Evolutionary conservation across 2,329 filamentous ascomycete genomes (phyloP).

Genomic region (Didymella pinodella): DNA sequence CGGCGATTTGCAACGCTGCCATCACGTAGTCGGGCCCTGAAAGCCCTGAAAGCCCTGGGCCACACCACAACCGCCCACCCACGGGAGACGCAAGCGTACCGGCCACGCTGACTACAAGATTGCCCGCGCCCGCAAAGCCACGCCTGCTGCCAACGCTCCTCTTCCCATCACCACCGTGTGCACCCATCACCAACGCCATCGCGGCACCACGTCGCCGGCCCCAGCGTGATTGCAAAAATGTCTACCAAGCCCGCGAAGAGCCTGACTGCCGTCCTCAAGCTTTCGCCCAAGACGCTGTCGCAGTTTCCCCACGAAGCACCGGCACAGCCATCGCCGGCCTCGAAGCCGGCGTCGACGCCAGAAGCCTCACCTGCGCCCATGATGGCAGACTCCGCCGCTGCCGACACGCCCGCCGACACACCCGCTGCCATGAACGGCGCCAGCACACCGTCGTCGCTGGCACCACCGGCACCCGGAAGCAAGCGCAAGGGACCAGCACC

Average conservation of each 20-base stretch:
- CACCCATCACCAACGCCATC: conserved; percentile 26
- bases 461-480: conserved; percentile 61
- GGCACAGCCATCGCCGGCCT: conserved; percentile 32
- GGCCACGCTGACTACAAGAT: conserved; percentile 23
- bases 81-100: conserved; percentile 13
- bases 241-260: conserved; percentile 45
- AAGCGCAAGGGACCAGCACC: conserved; percentile 83
- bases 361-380: conserved; percentile 44
- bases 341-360: conserved; percentile 52
- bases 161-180: conserved; percentile 22
- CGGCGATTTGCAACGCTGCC: conserved; percentile 18
- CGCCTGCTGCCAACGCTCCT: conserved; percentile 14
- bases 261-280: conserved; percentile 45
- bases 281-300: conserved; percentile 41
- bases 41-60: background rate
- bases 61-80: conserved; percentile 12
- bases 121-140: conserved; percentile 7
- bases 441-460: conserved; percentile 51
- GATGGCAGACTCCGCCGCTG: conserved; percentile 48
- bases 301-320: conserved; percentile 42
- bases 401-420: conserved; percentile 54
- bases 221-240: conserved; percentile 40
- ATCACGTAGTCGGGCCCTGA: conserved; percentile 13
- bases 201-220: conserved; percentile 34
- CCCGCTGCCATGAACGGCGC: conserved; percentile 44